Base-by-base conservation (phyloP, 2,329 filamentous ascomycete species). In the Stemphylium lycopersici region DNA sequence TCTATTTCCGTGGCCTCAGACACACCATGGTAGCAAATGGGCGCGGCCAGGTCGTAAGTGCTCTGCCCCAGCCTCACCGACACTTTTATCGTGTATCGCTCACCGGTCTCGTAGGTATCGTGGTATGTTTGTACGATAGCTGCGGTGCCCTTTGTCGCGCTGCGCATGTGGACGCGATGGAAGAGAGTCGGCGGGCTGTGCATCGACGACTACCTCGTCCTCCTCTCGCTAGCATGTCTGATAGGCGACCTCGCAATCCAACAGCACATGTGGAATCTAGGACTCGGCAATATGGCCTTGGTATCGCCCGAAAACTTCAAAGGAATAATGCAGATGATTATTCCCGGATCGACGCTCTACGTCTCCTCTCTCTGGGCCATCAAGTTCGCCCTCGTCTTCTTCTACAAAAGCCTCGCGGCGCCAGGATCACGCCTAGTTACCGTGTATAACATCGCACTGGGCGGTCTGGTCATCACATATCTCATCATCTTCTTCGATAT, bases 311-410 rank as follows among this genome's bases (percentile, higher is more conserved):
- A 39, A 10, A 52, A 69, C 12, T 49, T 69, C 34, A 59, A 65
- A 41, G 55, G 59, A 15, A 68, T 67, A 52, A 59, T 63, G 55
- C 58, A 69, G 37, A 76, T 77, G 70, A 77, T 77, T 26, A 65
- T 77, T 0, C 76, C 76, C 1, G 76, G 76, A 12, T 78, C 76
- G 1, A 67, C 73, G 2, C 69, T 78, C 2, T 78, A 78, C 40
- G 74, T 78, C 0, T 62, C 76, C 2, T 77, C 76, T 2, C 52
- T 78, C 4, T 78, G 76, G 76, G 63, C 73, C 11, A 74, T 78
- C 62, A 78, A 78, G 42, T 63, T 77, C 5, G 75, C 76, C 4
- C 62, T 78, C 3, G 75, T 78, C 6, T 38, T 78, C 1, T 78
- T 78, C 50, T 78, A 78, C 65, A 78, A 78, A 33, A 69, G 67